Evolutionary conservation across 352 stramenopile species (phyloP), one percentile per base, ranked within the genome.

Genomic region (Globisporangium takayamanum): DNA sequence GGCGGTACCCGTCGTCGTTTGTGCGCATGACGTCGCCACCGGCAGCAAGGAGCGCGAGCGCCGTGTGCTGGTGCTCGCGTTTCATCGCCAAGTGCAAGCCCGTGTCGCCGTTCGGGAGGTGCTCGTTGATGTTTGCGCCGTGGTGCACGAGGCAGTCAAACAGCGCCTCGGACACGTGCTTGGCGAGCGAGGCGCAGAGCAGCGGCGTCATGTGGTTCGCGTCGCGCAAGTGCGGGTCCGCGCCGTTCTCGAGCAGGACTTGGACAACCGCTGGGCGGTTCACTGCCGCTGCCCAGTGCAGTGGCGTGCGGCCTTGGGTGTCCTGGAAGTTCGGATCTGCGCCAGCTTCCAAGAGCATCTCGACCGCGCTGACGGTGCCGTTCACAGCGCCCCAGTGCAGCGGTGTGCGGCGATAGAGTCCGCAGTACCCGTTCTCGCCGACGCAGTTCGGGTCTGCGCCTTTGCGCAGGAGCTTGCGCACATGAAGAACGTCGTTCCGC

Each of bases 1-100:
- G 78, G 14, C 81, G 84, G 41, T 80, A 78, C 11, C 81, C 80
- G 37, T 88, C 83, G 18, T 70, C 57, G 62, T 91, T 91, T 14
- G 69, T 83, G 37, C 64, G 62, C 75, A 89, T 90, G 18, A 87
- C 68, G 51, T 85, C 70, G 33, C 67, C 81, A 25, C 83, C 80
- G 16, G 72, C 75, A 12, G 70, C 65, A 16, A 92, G 46, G 4
- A 92, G 64, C 28, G 80, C 76, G 41, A 90, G 53, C 12, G 83
- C 80, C 2, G 83, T 87, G 44, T 66, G 57, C 61, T 83, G 72
- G 48, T 88, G 77, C 54, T 87, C 74, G 48, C 66, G 69, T 42
- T 91, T 89, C 69, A 92, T 81, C 25, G 83, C 80, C 37, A 90
- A 74, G 56, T 92, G 83, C 30, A 92, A 61, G 25, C 74, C 78